A percentile compares a stretch with the other conserved stretches of the same genome.
Conservation (phyloP, 768 basidiomycete genomes). For the Favolaschia claudopus region DNA sequence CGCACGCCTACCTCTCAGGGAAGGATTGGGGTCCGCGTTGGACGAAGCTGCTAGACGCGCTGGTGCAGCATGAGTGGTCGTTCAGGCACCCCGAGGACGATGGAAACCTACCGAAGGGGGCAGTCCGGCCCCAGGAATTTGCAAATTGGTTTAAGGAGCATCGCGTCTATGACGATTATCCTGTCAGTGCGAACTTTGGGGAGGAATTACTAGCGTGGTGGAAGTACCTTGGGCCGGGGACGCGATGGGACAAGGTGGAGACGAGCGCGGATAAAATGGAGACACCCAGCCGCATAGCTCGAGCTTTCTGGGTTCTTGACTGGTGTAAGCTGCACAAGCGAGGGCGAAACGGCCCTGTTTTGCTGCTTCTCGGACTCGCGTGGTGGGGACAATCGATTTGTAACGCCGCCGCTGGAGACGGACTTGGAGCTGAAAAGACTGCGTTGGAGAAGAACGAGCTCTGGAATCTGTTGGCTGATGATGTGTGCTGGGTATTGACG, state of each 20-base stretch:
- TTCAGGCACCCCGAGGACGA: neutral
- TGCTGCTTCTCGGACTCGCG: neutral
- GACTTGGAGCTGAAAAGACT: neutral
- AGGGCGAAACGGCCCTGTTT: neutral
- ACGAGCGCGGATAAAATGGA: too few relatives aligned
- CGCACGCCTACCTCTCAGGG: neutral
- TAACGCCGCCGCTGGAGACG: neutral
- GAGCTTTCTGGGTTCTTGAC: neutral
- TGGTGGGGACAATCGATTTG: conserved; percentile 1
- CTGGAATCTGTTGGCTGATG: neutral
- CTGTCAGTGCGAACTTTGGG: neutral
- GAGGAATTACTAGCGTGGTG: neutral
- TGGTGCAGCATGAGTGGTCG: neutral
- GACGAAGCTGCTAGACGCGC: neutral
- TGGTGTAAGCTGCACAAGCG: neutral
- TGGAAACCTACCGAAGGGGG: neutral
- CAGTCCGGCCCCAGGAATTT: neutral
- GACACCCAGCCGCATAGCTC: too few relatives aligned
- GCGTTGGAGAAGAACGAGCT: neutral
- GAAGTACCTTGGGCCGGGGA: neutral
- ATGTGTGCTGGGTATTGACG: neutral
- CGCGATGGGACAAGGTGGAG: neutral
- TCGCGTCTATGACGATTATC: neutral
- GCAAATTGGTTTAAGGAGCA: conserved; percentile 1
- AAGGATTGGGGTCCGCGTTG: neutral